These are phyloP conservation scores for Suillus subluteus DNA, from an alignment of 768 basidiomycete species.

Conservation along the genomic window DNA sequence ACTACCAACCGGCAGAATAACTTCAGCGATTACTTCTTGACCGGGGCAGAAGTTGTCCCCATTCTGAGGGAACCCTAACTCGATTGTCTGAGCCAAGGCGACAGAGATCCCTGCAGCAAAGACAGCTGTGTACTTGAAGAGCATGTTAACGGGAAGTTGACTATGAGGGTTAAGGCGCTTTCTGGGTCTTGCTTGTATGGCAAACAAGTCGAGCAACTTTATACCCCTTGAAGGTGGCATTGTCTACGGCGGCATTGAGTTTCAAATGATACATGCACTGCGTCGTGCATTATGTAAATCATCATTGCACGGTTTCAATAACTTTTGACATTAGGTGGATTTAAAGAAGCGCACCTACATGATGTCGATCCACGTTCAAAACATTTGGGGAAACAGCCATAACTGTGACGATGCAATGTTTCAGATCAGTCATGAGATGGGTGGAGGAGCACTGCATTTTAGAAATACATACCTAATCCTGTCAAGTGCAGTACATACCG, in stretches of 20 bases:
- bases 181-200: neutral
- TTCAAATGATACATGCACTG: neutral
- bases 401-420: neutral
- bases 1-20: conserved; percentile 27
- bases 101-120: conserved; percentile 14
- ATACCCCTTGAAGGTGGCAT: neutral
- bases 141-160: neutral
- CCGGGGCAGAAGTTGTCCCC: conserved; percentile 24
- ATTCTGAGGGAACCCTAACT: conserved; percentile 25
- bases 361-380: neutral
- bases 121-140: conserved; percentile 13
- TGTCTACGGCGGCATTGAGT: neutral
- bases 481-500: neutral
- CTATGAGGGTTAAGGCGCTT: neutral
- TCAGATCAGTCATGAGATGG: neutral
- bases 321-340: neutral
- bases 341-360: neutral
- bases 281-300: neutral
- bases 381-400: too few species aligned
- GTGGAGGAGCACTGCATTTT: too few species aligned
- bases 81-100: conserved; percentile 32
- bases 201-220: neutral
- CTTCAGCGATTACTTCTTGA: conserved; percentile 21
- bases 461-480: neutral
- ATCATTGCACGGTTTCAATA: conserved; percentile 1